Conservation (phyloP, 2,329 filamentous ascomycete genomes). For the Aspergillus texensis region DNA sequence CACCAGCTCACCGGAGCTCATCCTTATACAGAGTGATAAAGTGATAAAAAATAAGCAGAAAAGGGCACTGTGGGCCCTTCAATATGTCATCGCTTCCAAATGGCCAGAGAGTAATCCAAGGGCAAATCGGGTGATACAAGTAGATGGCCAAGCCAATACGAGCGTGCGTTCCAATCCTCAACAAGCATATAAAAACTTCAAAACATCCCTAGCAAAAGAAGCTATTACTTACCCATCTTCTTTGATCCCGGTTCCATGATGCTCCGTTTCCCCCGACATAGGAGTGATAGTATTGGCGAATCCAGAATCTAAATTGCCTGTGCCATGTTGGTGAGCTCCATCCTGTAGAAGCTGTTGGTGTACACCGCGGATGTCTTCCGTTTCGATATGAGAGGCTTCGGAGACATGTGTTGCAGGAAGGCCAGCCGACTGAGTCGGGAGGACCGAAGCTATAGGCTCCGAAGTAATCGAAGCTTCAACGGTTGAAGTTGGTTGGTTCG, state of each 20-base stretch:
- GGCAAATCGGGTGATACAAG: neutral
- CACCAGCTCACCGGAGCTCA: conserved; percentile 14
- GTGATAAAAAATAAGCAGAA: conserved; percentile 10
- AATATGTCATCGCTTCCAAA: neutral
- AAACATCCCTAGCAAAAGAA: neutral
- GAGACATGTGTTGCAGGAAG: conserved; percentile 37
- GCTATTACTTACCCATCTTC: conserved; percentile 83
- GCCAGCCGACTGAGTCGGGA: conserved; percentile 32
- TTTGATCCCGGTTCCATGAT: conserved; percentile 63
- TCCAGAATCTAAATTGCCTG: conserved; percentile 29
- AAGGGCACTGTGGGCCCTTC: conserved; percentile 6
- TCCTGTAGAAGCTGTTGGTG: conserved; percentile 29
- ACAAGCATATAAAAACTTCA: neutral
- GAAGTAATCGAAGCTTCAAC: conserved; percentile 41
- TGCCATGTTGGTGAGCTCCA: conserved; percentile 28
- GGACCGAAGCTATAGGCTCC: conserved; percentile 37
- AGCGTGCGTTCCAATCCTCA: neutral
- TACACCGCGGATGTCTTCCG: conserved; percentile 24
- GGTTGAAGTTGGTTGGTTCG: conserved; percentile 35
- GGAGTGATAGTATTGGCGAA: conserved; percentile 22
- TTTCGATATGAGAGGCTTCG: conserved; percentile 32
- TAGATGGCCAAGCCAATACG: neutral
- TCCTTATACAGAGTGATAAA: conserved; percentile 9
- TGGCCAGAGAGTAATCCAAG: neutral
- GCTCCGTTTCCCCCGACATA: conserved; percentile 34